These are phyloP conservation scores for Hura crepitans DNA, from an alignment of 441 rosid genomes.

Conservation along the genomic window DNA sequence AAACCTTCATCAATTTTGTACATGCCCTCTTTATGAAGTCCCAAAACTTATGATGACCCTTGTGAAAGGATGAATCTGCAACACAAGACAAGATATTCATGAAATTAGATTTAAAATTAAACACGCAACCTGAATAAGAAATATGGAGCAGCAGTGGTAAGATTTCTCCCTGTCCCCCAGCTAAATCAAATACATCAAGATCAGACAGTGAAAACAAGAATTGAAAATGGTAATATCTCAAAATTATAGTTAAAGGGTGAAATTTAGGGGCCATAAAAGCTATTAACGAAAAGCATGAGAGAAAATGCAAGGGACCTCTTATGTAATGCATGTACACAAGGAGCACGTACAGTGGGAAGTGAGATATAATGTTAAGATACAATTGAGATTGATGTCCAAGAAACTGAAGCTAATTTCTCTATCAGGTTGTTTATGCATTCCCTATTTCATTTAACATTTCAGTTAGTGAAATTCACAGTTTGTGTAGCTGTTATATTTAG, in stretches of 20 bases:
- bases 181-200: background rate
- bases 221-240: background rate
- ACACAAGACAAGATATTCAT: constrained; percentile 21
- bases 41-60: constrained; percentile 60
- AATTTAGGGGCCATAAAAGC: background rate
- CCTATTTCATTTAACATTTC: background rate
- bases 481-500: background rate
- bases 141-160: background rate
- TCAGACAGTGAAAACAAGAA: background rate
- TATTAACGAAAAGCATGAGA: background rate
- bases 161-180: background rate
- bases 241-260: background rate
- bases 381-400: background rate
- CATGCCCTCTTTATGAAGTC: constrained; percentile 82
- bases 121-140: background rate
- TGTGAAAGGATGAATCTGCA: constrained; percentile 80
- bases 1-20: constrained; percentile 88
- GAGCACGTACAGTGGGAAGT: background rate
- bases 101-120: constrained; percentile 16
- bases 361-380: background rate
- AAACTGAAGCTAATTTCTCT: background rate
- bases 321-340: background rate
- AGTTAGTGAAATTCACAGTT: constrained; percentile 2
- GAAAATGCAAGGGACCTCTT: background rate
- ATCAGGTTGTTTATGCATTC: background rate